Conservation (phyloP, 768 basidiomycete genomes). For the Clathrus columnatus region DNA sequence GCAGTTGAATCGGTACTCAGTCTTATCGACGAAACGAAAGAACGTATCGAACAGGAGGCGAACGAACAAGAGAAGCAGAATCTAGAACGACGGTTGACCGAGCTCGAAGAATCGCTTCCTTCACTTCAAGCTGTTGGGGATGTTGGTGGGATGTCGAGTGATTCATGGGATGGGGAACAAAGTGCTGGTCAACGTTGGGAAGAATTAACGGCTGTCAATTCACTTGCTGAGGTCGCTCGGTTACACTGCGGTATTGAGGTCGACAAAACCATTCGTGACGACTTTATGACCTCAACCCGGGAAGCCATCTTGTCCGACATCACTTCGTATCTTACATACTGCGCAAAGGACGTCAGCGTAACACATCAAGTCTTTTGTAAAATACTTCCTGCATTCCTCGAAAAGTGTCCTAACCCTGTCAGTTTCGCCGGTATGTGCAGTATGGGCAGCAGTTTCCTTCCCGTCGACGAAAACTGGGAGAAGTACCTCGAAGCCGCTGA, state of each 20-base stretch:
- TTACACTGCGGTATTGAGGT: constrained; percentile 78
- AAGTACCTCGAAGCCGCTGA: constrained; percentile 75
- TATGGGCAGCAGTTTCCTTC: constrained; percentile 89
- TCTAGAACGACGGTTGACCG: constrained; percentile 29
- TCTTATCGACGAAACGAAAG: constrained; percentile 36
- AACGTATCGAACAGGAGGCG: constrained; percentile 28
- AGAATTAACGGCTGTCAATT: constrained; percentile 85
- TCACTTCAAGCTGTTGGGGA: constrained; percentile 21
- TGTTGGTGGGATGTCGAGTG: constrained; percentile 4
- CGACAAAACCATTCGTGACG: constrained; percentile 69
- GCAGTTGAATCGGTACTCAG: constrained; percentile 54
- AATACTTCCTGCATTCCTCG: constrained; percentile 73
- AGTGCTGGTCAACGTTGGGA: constrained; percentile 63
- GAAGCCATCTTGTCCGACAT: constrained; percentile 56
- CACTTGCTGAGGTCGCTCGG: constrained; percentile 83
- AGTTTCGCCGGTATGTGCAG: constrained; percentile 84
- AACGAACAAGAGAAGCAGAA: constrained; percentile 30
- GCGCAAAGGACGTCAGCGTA: constrained; percentile 72
- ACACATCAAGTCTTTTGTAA: constrained; percentile 75
- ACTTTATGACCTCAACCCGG: constrained; percentile 65
- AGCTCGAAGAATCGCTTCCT: constrained; percentile 32
- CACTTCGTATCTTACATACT: constrained; percentile 73
- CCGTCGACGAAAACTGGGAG: constrained; percentile 88
- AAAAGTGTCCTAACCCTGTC: constrained; percentile 83
- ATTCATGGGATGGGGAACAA: background rate